phyloP scores from a whole-genome alignment of 2,329 filamentous ascomycete genomes.

The Rosellinia necatrix region DNA sequence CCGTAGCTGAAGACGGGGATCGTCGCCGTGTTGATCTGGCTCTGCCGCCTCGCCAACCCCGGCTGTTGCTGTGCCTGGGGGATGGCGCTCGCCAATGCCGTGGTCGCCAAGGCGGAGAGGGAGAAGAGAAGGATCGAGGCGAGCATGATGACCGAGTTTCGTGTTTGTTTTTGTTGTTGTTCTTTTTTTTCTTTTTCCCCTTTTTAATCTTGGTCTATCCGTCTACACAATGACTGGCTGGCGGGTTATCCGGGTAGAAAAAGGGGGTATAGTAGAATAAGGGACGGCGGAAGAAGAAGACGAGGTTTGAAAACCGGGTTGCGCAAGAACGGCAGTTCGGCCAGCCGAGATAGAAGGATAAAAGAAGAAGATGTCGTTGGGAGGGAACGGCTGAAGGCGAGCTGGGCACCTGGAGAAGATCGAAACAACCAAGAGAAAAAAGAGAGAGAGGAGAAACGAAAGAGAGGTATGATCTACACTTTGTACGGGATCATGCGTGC shows the following conservation, averaged over 20 bases:
- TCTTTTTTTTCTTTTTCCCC: too few relatives aligned
- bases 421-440: constrained; percentile 10
- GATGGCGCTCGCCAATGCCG: constrained; percentile 12
- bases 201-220: too few relatives aligned
- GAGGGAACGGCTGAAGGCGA: constrained; percentile 17
- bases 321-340: constrained; percentile 13
- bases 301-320: neutral
- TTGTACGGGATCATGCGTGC: neutral
- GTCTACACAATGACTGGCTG: too few relatives aligned
- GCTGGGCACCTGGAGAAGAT: constrained; percentile 16
- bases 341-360: constrained; percentile 18
- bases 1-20: constrained; percentile 17
- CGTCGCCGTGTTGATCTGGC: constrained; percentile 2
- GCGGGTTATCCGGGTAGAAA: neutral
- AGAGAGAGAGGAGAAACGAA: constrained; percentile 15
- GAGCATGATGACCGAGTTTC: constrained; percentile 9
- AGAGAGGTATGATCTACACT: constrained; percentile 8
- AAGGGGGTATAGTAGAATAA: too few relatives aligned
- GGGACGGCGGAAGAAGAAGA: neutral
- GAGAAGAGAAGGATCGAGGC: constrained; percentile 5
- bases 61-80: neutral
- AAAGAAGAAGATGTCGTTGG: neutral
- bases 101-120: constrained; percentile 7
- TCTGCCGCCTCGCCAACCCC: constrained; percentile 10
- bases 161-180: too few relatives aligned